Conservation (phyloP, 1,139 yeast species). For the Lodderomyces parapsilosis region DNA sequence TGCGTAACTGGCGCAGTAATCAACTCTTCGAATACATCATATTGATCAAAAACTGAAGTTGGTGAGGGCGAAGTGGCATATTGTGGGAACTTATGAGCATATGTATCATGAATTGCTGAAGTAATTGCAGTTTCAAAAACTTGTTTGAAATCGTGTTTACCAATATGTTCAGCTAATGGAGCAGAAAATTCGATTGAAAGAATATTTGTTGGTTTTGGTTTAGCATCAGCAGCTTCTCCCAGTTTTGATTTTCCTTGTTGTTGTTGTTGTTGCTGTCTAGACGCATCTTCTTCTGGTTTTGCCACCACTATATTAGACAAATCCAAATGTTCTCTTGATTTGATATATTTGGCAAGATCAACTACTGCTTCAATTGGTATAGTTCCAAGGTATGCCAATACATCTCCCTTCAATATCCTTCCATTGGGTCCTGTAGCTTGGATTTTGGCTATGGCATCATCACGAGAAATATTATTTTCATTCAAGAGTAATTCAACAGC, state of each 20-base stretch:
- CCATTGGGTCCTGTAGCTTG: conserved; percentile 90
- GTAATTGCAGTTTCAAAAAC: conserved; percentile 33
- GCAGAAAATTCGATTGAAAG: conserved; percentile 26
- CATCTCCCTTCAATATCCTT: conserved; percentile 85
- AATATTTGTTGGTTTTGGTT: conserved; percentile 30
- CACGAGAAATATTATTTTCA: conserved; percentile 58
- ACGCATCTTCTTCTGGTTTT: conserved; percentile 22
- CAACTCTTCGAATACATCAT: conserved; percentile 66
- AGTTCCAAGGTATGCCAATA: conserved; percentile 76
- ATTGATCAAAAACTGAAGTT: conserved; percentile 28
- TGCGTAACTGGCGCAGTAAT: conserved; percentile 56
- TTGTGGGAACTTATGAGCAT: conserved; percentile 44
- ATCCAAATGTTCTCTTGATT: conserved; percentile 66
- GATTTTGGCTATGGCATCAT: conserved; percentile 70
- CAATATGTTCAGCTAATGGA: conserved; percentile 25
- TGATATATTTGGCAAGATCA: conserved; percentile 55
- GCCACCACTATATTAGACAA: conserved; percentile 66
- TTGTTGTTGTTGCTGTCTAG: conserved; percentile 4
- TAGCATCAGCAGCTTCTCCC: conserved; percentile 11
- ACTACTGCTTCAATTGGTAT: conserved; percentile 55
- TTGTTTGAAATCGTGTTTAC: conserved; percentile 28
- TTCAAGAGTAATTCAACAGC: conserved; percentile 72
- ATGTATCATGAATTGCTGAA: conserved; percentile 34
- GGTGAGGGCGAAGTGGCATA: conserved; percentile 44
- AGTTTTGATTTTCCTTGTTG: conserved; percentile 13